Conservation (phyloP, 345 rosid species). For the Pistacia vera region DNA sequence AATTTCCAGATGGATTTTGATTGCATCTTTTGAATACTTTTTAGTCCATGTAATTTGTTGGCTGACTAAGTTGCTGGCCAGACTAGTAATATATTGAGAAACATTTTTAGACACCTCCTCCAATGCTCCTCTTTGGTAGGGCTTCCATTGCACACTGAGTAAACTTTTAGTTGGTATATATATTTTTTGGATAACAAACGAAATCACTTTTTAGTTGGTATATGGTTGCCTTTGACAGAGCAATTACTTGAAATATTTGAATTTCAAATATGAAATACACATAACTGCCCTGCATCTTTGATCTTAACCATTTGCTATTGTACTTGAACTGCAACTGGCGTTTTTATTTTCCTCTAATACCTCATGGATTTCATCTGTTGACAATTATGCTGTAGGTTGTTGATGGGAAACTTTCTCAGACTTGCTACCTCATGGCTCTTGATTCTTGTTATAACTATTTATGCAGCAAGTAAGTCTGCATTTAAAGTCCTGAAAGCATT, state of each 20-base stretch:
- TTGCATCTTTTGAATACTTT: background rate
- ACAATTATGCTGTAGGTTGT: constrained; percentile 67
- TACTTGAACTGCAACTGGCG: background rate
- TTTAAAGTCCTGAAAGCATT: background rate
- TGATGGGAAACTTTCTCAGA: constrained; percentile 98
- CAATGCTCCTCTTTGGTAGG: background rate
- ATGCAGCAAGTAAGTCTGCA: constrained; percentile 71
- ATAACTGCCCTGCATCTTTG: background rate
- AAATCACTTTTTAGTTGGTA: background rate
- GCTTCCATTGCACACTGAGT: background rate
- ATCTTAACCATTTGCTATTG: background rate
- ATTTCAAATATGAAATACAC: background rate
- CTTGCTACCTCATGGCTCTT: constrained; percentile 98
- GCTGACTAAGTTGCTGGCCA: background rate
- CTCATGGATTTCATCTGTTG: background rate
- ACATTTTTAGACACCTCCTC: background rate
- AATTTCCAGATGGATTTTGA: background rate
- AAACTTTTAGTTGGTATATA: background rate
- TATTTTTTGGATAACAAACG: background rate
- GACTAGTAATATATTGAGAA: background rate
- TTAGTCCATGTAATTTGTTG: background rate
- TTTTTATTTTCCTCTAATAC: background rate
- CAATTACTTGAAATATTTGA: background rate
- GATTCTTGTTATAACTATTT: constrained; percentile 87
- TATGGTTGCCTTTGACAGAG: background rate